phyloP scores from a whole-genome alignment of 345 rosid genomes.

The Melaleuca alternifolia region DNA sequence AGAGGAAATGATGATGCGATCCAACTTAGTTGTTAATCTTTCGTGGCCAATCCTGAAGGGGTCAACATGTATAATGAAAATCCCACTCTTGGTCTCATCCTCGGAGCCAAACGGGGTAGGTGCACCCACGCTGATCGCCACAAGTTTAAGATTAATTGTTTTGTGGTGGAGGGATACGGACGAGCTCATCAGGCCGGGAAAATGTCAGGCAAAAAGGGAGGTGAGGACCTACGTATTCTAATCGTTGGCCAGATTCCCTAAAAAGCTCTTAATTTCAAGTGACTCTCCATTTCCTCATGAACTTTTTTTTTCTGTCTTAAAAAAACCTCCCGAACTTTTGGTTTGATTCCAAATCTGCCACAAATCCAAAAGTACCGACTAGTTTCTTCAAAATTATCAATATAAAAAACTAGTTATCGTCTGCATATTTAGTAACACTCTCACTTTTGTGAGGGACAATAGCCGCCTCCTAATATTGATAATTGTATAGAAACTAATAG shows the following conservation, averaged over 20 bases:
- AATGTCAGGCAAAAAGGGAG: background rate
- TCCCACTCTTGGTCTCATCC: background rate
- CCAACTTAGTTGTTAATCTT: background rate
- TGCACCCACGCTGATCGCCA: background rate
- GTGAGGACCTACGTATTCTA: background rate
- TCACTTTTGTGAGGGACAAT: too few species aligned
- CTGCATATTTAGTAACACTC: background rate
- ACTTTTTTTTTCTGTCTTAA: background rate
- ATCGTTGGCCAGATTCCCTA: background rate
- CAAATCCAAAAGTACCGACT: accelerated
- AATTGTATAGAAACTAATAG: background rate
- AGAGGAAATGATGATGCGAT: background rate
- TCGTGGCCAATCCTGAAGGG: background rate
- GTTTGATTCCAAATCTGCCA: background rate
- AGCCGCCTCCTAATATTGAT: background rate
- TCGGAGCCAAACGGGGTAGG: background rate
- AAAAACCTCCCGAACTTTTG: background rate
- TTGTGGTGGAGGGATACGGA: background rate
- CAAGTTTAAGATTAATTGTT: background rate
- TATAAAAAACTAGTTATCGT: background rate
- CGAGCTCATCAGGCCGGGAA: background rate
- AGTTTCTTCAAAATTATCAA: background rate
- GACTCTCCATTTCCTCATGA: background rate
- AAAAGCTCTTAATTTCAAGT: background rate
- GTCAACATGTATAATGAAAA: background rate